Conservation (phyloP, 805 yeast genomes). For the Candida odintsovae region DNA sequence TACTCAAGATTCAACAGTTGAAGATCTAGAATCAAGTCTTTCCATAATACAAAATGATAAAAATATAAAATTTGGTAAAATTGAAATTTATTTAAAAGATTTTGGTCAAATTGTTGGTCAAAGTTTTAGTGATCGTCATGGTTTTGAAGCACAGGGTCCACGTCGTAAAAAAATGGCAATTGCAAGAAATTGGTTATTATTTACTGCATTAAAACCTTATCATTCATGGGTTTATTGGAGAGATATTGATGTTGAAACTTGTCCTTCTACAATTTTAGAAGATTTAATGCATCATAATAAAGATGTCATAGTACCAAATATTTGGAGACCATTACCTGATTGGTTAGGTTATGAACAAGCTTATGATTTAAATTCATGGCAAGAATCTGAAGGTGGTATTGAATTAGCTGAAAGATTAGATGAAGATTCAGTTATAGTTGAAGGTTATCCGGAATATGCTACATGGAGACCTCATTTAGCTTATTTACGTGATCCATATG, state of each 20-base stretch:
- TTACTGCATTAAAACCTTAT: slow-evolving; percentile 83
- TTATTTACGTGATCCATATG: slow-evolving; percentile 89
- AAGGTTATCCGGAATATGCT: slow-evolving; percentile 95
- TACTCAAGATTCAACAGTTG: slow-evolving; percentile 84
- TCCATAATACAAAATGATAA: slow-evolving; percentile 63
- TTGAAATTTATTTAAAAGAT: slow-evolving; percentile 85
- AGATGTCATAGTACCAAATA: slow-evolving; percentile 93
- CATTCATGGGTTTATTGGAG: slow-evolving; percentile 98
- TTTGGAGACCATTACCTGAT: slow-evolving; percentile 86
- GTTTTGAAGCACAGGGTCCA: slow-evolving; percentile 94
- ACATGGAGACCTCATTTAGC: slow-evolving; percentile 98
- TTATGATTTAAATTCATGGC: slow-evolving; percentile 82
- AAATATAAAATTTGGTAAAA: slow-evolving; percentile 67
- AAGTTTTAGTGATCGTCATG: slow-evolving; percentile 88
- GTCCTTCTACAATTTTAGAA: slow-evolving; percentile 78
- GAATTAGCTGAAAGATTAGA: slow-evolving; percentile 71
- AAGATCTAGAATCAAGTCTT: slow-evolving; percentile 48
- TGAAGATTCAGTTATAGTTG: slow-evolving; percentile 95
- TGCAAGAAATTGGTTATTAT: slow-evolving; percentile 90
- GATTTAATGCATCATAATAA: slow-evolving; percentile 88
- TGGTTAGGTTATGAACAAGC: slow-evolving; percentile 85
- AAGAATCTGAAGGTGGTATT: slow-evolving; percentile 76
- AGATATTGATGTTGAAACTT: slow-evolving; percentile 94
- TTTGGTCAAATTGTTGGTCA: slow-evolving; percentile 94
- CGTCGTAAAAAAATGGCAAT: slow-evolving; percentile 92